phyloP scores from a whole-genome alignment of 108 stramenopile genomes.

The Cyclotella distinguenda region DNA sequence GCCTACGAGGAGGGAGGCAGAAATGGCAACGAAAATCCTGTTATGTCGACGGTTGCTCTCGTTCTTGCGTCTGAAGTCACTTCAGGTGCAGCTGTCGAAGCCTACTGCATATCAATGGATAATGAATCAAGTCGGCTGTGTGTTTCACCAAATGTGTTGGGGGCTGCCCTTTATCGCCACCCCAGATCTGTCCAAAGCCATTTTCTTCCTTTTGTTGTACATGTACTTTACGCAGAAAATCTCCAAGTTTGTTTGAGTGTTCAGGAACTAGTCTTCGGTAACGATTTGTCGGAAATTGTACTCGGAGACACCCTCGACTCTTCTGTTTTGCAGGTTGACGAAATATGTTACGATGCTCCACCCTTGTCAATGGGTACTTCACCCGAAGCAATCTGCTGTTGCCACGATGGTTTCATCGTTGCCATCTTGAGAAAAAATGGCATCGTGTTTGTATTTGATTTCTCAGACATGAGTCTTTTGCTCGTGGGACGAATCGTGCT shows the following conservation, averaged over 20 bases:
- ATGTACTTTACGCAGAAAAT: conserved; percentile 38
- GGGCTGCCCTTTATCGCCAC: conserved; percentile 71
- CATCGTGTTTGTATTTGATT: conserved; percentile 66
- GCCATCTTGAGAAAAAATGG: conserved; percentile 69
- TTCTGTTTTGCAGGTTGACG: conserved; percentile 54
- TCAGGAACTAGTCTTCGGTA: conserved; percentile 12
- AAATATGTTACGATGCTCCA: conserved; percentile 51
- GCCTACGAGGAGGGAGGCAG: conserved; percentile 87
- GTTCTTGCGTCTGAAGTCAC: conserved; percentile 61
- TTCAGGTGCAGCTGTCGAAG: conserved; percentile 62
- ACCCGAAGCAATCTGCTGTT: conserved; percentile 74
- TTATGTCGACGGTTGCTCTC: conserved; percentile 74
- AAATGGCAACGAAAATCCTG: conserved; percentile 68
- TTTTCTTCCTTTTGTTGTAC: conserved; percentile 66
- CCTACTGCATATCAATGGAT: conserved; percentile 76
- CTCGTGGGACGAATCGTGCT: conserved; percentile 65
- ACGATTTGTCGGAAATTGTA: conserved; percentile 28
- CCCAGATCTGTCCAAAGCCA: conserved; percentile 25
- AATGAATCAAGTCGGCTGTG: conserved; percentile 65
- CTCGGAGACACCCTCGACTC: conserved; percentile 52
- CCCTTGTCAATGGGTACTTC: conserved; percentile 81
- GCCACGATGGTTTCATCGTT: conserved; percentile 66
- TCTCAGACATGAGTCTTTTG: conserved; percentile 53
- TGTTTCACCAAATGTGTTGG: conserved; percentile 68
- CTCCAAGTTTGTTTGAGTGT: conserved; percentile 47